Percentiles rank a stretch among this genome's conserved stretches.
Conservation (phyloP, 139 green algal genomes). For the Coelastrella sp. region DNA sequence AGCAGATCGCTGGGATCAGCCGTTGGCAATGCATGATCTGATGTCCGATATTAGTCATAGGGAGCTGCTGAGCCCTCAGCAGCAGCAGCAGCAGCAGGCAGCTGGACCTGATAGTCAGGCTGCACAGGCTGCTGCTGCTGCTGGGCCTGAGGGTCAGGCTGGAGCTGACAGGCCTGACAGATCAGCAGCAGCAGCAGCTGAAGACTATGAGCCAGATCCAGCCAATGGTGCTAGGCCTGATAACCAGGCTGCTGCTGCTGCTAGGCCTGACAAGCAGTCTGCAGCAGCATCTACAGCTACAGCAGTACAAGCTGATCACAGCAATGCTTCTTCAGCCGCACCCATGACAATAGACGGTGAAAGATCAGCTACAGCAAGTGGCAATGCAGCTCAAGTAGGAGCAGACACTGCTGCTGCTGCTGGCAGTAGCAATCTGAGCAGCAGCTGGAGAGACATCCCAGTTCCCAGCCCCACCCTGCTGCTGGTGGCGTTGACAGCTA, state of each 20-base stretch:
- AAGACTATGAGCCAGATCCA: neutral
- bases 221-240: too few species aligned
- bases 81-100: neutral
- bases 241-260: neutral
- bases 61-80: neutral
- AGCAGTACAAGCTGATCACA: too few species aligned
- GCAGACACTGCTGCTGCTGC: too few species aligned
- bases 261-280: neutral
- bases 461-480: slow-evolving; percentile 28
- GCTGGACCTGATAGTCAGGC: neutral
- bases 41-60: neutral
- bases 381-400: neutral
- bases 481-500: slow-evolving; percentile 11
- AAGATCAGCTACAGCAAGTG: too few species aligned
- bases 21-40: slow-evolving; percentile 17
- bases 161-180: neutral
- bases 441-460: neutral
- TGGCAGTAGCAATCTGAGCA: neutral
- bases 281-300: neutral
- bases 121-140: slow-evolving; percentile 10
- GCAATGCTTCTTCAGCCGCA: too few species aligned
- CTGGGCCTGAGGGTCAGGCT: neutral
- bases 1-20: neutral
- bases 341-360: too few species aligned
- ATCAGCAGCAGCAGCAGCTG: slow-evolving; percentile 31